Conservation (phyloP, 495 filamentous ascomycete genomes). For the Annulohypoxylon stygium region DNA sequence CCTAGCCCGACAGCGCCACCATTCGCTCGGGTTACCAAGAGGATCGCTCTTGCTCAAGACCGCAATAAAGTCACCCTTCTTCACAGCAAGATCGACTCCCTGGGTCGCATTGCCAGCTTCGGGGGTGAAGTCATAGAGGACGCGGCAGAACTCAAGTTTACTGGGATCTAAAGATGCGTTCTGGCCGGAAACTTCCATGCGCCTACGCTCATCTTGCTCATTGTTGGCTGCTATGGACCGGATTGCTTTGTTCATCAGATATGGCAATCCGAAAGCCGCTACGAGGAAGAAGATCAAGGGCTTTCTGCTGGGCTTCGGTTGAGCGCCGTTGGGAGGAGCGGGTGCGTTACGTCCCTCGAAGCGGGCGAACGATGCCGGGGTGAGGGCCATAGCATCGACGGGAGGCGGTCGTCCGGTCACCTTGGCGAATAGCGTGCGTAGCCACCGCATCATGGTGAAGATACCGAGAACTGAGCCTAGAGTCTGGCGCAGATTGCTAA, state of each 20-base stretch:
- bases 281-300: conserved; percentile 96
- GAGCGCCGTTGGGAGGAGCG: conserved; percentile 50
- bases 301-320: conserved; percentile 85
- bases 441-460: conserved; percentile 94
- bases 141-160: conserved; percentile 94
- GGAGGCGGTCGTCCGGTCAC: conserved; percentile 93
- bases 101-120: conserved; percentile 71
- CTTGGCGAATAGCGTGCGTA: conserved; percentile 89
- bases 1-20: conserved; percentile 96
- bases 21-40: conserved; percentile 90
- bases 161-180: conserved; percentile 77
- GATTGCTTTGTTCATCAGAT: conserved; percentile 95
- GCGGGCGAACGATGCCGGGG: conserved; percentile 86
- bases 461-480: conserved; percentile 95
- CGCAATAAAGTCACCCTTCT: conserved; percentile 95
- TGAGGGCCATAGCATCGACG: conserved; percentile 85
- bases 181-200: conserved; percentile 63
- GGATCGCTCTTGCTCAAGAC: conserved; percentile 94
- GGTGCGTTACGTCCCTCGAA: conserved; percentile 75
- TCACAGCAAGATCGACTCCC: conserved; percentile 89
- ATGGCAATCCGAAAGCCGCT: conserved; percentile 93
- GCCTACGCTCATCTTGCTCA: conserved; percentile 79
- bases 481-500: conserved; percentile 92
- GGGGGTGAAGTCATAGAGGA: conserved; percentile 93
- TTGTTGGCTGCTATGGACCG: conserved; percentile 83